A percentile compares a stretch with the other conserved stretches of the same genome.
phyloP scores from a whole-genome alignment of 2,329 filamentous ascomycete genomes.

The Cryphonectria naterciae region DNA sequence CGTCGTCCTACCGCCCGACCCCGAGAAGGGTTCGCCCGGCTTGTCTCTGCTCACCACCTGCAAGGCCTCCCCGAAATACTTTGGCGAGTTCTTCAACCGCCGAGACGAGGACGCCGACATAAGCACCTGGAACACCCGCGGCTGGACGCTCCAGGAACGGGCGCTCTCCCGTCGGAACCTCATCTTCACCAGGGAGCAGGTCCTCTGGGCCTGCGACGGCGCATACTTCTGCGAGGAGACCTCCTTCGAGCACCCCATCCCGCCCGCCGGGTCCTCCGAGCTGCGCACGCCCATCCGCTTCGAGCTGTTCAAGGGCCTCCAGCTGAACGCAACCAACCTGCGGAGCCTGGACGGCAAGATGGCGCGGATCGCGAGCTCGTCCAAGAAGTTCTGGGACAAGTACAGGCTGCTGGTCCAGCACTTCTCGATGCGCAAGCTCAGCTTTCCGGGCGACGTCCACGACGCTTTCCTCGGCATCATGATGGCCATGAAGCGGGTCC shows the following conservation, averaged over 20 bases:
- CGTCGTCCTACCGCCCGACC: not conserved
- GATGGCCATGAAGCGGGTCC: not conserved
- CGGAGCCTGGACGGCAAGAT: conserved; percentile 9
- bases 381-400: conserved; percentile 5
- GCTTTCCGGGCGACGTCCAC: conserved; percentile 9
- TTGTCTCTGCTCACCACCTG: not conserved
- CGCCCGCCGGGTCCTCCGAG: not conserved
- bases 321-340: not conserved
- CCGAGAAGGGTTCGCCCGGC: not conserved
- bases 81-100: conserved; percentile 2
- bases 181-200: conserved; percentile 11
- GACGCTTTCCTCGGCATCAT: conserved; percentile 10
- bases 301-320: conserved; percentile 1
- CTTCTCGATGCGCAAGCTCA: conserved; percentile 9
- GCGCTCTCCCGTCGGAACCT: conserved; percentile 12
- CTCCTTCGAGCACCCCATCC: not conserved
- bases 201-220: conserved; percentile 19
- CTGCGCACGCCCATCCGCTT: conserved; percentile 1
- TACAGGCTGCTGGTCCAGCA: not conserved
- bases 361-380: not conserved
- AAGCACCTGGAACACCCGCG: conserved; percentile 15
- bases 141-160: conserved; percentile 20
- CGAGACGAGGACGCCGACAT: conserved; percentile 1
- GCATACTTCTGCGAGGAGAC: conserved; percentile 11
- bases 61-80: not conserved